Base-by-base conservation (phyloP, 371 early-diverging fungal genomes). In the Vairimorpha necatrix region DNA sequence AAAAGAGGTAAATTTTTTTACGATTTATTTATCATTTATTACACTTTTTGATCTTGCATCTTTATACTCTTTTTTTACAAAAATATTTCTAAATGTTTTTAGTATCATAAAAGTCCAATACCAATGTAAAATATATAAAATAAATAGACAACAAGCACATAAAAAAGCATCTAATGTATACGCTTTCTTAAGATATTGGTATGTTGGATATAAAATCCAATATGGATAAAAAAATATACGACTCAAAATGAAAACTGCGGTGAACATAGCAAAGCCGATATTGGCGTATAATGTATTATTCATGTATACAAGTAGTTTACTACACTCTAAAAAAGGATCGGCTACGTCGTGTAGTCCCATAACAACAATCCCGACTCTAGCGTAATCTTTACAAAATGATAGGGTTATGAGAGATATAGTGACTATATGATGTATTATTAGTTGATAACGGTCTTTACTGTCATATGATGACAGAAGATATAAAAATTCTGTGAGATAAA, bases 251-350 rank as follows among this genome's bases (percentile, higher is more conserved):
- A 89, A 89, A 30, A 85, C 79, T 16, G 82, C 26, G 0, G 88
- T 83, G 82, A 88, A 89, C 6, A 81, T 36, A 9, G 76, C 81
- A 75, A 89, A 88, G 33, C 86, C 53, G 48, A 70, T 73, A 71
- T 87, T 84, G 2, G 88, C 88, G 1, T 77, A 22, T 24, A 18
- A 60, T 30, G 80, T 66, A 2, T 77, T 58, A 7, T 84, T 82
- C 16, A 84, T 9, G 74, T 89, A 88, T 53, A 86, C 74, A 46
- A 58, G 54, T 34, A 86, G 66, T 72, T 89, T 89, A n/a, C 87
- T 88, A 20, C 85, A 67, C 75, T 89, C 89, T 85, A 89, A 84
- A 78, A 87, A 81, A 7, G 89, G 88, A 83, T 89, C 89, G 34
- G 86, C 72, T 47, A 84, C 33, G 72, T 88, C 88, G 72, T 89